Evolutionary conservation across 352 stramenopile genomes (phyloP).

Genomic region (Elongisporangium prolatum): DNA sequence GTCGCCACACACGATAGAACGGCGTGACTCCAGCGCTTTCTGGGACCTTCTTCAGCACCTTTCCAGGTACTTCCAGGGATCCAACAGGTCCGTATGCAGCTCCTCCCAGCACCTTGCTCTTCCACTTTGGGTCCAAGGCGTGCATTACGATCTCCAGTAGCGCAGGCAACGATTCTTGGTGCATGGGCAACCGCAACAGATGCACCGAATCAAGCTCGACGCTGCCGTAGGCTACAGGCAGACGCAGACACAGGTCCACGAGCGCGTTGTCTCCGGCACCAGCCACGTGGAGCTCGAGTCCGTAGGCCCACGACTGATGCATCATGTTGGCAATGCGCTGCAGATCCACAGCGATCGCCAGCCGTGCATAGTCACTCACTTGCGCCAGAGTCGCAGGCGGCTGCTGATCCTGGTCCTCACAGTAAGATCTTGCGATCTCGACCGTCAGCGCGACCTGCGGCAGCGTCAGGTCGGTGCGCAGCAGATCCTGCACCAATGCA

Average conservation of each 20-base stretch:
- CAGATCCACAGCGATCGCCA: constrained; percentile 10
- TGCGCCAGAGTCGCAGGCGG: not conserved
- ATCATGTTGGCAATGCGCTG: constrained; percentile 16
- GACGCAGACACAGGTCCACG: constrained; percentile 20
- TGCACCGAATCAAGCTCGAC: not conserved
- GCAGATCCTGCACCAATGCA: constrained; percentile 7
- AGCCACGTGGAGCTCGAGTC: constrained; percentile 11
- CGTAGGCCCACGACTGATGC: constrained; percentile 15
- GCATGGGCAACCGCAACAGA: not conserved
- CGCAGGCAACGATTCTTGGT: not conserved
- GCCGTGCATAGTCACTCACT: constrained; percentile 8
- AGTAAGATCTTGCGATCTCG: not conserved
- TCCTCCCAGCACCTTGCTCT: constrained; percentile 18
- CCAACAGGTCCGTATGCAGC: not conserved
- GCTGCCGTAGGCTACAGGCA: constrained; percentile 12
- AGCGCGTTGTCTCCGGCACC: constrained; percentile 7
- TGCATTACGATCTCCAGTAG: constrained; percentile 7
- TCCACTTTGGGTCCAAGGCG: constrained; percentile 21
- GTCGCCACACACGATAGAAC: constrained; percentile 14
- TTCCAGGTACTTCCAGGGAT: constrained; percentile 9
- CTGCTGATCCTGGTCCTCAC: not conserved
- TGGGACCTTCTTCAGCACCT: constrained; percentile 2
- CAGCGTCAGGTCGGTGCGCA: constrained; percentile 13
- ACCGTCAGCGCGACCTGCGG: constrained; percentile 7
- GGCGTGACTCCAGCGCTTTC: constrained; percentile 6